phyloP scores from a whole-genome alignment of 768 basidiomycete genomes.

The Leccinum barrowsii region DNA sequence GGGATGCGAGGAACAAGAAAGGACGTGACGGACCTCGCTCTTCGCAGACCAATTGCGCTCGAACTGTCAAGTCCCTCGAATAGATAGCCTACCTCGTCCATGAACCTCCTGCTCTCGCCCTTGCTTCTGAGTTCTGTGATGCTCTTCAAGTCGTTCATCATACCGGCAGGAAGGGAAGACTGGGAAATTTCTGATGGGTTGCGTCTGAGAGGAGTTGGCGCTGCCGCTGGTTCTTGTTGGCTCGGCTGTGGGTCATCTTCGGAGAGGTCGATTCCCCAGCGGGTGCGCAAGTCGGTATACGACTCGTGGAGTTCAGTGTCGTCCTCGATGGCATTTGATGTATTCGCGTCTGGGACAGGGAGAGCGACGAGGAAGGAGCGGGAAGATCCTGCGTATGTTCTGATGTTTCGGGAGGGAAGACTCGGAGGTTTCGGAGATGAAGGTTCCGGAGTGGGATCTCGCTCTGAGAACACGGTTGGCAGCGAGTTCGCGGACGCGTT shows the following conservation, averaged over 20 bases:
- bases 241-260: conserved; percentile 61
- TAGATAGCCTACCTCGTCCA: conserved; percentile 82
- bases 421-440: conserved; percentile 23
- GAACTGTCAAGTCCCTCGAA: conserved; percentile 70
- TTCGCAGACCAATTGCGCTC: conserved; percentile 51
- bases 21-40: conserved; percentile 53
- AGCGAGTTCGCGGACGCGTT: conserved; percentile 22
- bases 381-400: conserved; percentile 72
- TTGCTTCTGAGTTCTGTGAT: conserved; percentile 78
- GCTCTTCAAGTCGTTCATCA: conserved; percentile 75
- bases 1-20: background rate
- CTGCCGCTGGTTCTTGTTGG: conserved; percentile 7
- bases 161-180: conserved; percentile 46
- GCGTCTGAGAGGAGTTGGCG: conserved; percentile 11
- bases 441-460: conserved; percentile 25
- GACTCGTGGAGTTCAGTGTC: conserved; percentile 62
- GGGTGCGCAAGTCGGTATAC: conserved; percentile 66
- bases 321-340: conserved; percentile 40
- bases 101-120: conserved; percentile 74
- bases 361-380: conserved; percentile 77
- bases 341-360: conserved; percentile 34
- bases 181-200: conserved; percentile 34
- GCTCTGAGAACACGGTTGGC: conserved; percentile 18
- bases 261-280: conserved; percentile 79
- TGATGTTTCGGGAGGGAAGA: conserved; percentile 37